Evolutionary conservation across 164 flowering plant genomes (phyloP), one percentile per base, ranked within the genome.

Genomic region (Umbellularia californica): DNA sequence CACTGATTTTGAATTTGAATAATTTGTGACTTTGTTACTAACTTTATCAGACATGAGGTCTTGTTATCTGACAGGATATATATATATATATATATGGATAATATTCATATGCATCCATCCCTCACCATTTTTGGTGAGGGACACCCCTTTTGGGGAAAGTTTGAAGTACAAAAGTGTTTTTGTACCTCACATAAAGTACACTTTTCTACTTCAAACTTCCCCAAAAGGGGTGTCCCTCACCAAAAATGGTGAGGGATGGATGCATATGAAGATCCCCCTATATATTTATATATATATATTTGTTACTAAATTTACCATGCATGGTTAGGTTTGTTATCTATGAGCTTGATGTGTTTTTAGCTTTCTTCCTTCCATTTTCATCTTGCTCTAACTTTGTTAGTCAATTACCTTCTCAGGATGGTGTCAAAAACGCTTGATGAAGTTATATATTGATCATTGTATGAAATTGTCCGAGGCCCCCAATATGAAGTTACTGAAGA

Each of bases 361-460:
- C 24, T 23, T 2, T 65, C 7, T 55, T 23, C 12, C 15, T 64
- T 71, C 23, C 75, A 13, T 30, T 50, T 50, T 19, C 58, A 52
- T 58, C 50, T 69, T 33, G 51, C 24, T 33, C 15, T 22, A 33
- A 69, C 50, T 19, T 63, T 70, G 7, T 76, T 25, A n/a, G 4
- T 51, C 35, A 30, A 30, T 30, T 30, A 30, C 35, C 35, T 76
- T 76, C 73, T 69, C 83, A 93, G 99, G 90, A 24, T 94, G 98
- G 97, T 88, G 90, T 70, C 96, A 89, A 74, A 93, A 88, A 82
- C 90, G 87, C 80, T 77, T 94, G 82, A 89, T 94, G 85, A 93
- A 91, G 80, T 84, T 85, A 35, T 96, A 94, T 72, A 75, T 94
- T 76, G 97, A 92, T 66, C 82, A 81, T 79, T 93, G 98, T 79